These are phyloP conservation scores for Blastocystis hominis DNA, from an alignment of 352 stramenopile genomes.

Conservation along the genomic window DNA sequence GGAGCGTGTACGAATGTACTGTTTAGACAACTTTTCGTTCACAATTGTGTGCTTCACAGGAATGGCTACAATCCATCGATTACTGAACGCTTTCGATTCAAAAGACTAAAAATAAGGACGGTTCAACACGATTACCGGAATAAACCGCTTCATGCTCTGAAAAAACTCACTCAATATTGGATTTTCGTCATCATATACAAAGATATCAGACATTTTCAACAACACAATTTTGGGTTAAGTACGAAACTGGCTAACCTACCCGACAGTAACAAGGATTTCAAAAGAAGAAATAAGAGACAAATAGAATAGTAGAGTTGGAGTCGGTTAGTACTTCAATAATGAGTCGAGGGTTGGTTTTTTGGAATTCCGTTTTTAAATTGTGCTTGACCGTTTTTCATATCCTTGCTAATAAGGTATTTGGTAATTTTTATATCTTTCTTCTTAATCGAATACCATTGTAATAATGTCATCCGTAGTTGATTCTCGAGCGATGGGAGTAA, in stretches of 20 bases:
- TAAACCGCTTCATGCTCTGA: neutral
- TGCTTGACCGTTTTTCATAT: neutral
- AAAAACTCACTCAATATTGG: neutral
- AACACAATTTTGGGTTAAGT: too few species aligned
- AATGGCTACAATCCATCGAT: slow-evolving; percentile 2
- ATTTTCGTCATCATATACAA: slow-evolving; percentile 33
- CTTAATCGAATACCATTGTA: neutral
- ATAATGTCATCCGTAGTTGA: neutral
- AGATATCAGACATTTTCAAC: neutral
- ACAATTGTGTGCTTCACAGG: neutral
- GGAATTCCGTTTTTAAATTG: neutral
- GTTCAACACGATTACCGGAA: neutral
- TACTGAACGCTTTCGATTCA: neutral
- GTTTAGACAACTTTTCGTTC: neutral
- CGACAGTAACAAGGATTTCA: neutral
- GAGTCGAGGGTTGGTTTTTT: neutral
- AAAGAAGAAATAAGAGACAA: neutral
- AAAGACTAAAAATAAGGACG: slow-evolving; percentile 1
- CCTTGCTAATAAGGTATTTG: neutral
- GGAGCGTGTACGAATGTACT: neutral
- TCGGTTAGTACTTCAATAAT: neutral
- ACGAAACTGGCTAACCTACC: too few species aligned
- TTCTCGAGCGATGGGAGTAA: neutral
- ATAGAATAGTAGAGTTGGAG: neutral
- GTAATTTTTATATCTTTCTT: neutral